Base-by-base conservation (phyloP, 306 rosid genomes). In the Prunus salicina region DNA sequence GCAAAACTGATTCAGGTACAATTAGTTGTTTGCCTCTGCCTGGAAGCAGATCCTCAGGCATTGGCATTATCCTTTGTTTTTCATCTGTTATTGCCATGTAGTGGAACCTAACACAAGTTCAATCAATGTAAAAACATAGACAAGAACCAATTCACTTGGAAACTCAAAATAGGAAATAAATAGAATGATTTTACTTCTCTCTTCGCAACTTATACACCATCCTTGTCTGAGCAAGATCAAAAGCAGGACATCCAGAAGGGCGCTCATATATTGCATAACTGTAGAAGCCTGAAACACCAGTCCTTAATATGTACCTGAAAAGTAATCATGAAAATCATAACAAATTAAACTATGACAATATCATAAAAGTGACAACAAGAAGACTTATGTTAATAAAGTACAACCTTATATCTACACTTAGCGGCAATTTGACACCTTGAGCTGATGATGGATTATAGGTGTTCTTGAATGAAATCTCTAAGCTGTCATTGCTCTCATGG, bases 181-280 rank as follows among this genome's bases (percentile, higher is more conserved):
- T 19, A 25, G 14, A 2, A 13, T 38, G 28, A 25, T 14, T 52
- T 71, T 77, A 86, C 87, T 83, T 83, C 20, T 86, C 89, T 66
- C 69, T 66, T 79, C 84, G 74, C 46, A 85, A 51, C 74, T 85
- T 85, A 27, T 82, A 82, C 30, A 76, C 87, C 81, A 80, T 81
- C 64, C 89, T 86, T 47, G 89, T 86, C 71, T 86, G 87, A 38
- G 87, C 87, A 51, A 86, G 77, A 76, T 83, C 83, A n/a, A 80
- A 70, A 24, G 82, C 83, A 1, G 50, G 85, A 15, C 79, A 75
- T 52, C 74, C 85, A 30, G 78, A 45, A 14, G 75, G 82, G 61
- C 82, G 79, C 50, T 83, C 85, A 43, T 80, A 83, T 46, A 80
- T 81, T 56, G 85, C 85, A 27, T 86, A 83, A 81, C 77, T 71